These are phyloP conservation scores for Stipa capillata DNA, from an alignment of 176 grass and related monocot genomes.

Conservation along the genomic window DNA sequence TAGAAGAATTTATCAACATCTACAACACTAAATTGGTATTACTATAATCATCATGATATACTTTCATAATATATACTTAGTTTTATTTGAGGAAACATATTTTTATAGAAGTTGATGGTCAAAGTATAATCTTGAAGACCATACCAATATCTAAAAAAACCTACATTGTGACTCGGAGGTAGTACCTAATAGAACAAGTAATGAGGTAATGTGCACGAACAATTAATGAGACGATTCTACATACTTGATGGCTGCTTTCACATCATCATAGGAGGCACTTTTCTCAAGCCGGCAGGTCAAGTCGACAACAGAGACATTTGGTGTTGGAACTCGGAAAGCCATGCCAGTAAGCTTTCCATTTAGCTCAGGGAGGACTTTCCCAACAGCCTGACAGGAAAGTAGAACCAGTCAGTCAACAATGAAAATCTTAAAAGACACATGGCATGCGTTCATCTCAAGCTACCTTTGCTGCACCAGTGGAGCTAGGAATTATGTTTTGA, in stretches of 20 bases:
- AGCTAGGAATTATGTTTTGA: slow-evolving; percentile 99
- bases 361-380: slow-evolving; percentile 75
- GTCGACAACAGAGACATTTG: slow-evolving; percentile 91
- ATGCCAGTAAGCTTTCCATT: slow-evolving; percentile 89
- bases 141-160: too few species aligned
- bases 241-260: slow-evolving; percentile 89
- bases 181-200: too few species aligned
- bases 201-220: not conserved
- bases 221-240: slow-evolving; percentile 4
- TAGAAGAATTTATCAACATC: too few species aligned
- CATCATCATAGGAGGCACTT: slow-evolving; percentile 80
- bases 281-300: slow-evolving; percentile 87
- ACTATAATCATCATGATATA: too few species aligned
- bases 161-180: too few species aligned
- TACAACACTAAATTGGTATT: too few species aligned
- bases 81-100: too few species aligned
- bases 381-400: slow-evolving; percentile 55
- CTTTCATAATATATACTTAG: too few species aligned
- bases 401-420: not conserved
- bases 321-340: slow-evolving; percentile 89
- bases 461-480: slow-evolving; percentile 99
- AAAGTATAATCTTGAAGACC: too few species aligned
- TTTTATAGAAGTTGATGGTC: too few species aligned
- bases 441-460: not conserved
- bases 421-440: not conserved